A percentile compares a stretch with the other conserved stretches of the same genome.
Conservation (phyloP, 2,329 filamentous ascomycete genomes). For the Arachnopeziza araneosa region DNA sequence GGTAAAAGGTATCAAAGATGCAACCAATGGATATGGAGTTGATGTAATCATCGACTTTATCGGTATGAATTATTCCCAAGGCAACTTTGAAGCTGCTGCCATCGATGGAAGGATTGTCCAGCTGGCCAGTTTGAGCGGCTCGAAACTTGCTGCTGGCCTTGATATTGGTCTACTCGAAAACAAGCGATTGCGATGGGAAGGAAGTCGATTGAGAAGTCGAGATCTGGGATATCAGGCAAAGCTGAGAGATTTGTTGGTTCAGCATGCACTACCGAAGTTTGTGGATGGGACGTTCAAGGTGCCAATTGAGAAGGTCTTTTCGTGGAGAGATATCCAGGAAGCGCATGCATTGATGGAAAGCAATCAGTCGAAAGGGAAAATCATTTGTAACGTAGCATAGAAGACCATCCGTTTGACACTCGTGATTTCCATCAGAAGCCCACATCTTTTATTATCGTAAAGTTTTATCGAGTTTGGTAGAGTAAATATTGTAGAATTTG, state of each 20-base stretch:
- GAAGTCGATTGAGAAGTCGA: conserved; percentile 74
- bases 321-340: conserved; percentile 68
- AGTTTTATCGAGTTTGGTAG: too few relatives aligned
- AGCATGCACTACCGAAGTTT: conserved; percentile 66
- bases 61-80: conserved; percentile 72
- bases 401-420: too few relatives aligned
- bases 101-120: conserved; percentile 71
- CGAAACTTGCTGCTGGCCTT: conserved; percentile 58
- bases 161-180: conserved; percentile 66
- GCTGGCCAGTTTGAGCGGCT: conserved; percentile 69
- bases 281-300: conserved; percentile 69
- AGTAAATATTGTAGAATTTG: too few relatives aligned
- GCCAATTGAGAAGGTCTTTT: conserved; percentile 73
- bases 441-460: too few relatives aligned
- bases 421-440: too few relatives aligned
- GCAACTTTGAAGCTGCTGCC: conserved; percentile 71
- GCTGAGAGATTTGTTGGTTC: conserved; percentile 68
- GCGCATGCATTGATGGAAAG: conserved; percentile 69
- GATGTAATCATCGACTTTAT: conserved; percentile 86
- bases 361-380: conserved; percentile 67
- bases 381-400: conserved; percentile 47
- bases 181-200: conserved; percentile 77
- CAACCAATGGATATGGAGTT: conserved; percentile 70
- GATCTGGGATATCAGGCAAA: conserved; percentile 45
- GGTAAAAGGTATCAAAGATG: conserved; percentile 63